Conservation (phyloP, 2,329 filamentous ascomycete species). For the Microsporum ferrugineum region DNA sequence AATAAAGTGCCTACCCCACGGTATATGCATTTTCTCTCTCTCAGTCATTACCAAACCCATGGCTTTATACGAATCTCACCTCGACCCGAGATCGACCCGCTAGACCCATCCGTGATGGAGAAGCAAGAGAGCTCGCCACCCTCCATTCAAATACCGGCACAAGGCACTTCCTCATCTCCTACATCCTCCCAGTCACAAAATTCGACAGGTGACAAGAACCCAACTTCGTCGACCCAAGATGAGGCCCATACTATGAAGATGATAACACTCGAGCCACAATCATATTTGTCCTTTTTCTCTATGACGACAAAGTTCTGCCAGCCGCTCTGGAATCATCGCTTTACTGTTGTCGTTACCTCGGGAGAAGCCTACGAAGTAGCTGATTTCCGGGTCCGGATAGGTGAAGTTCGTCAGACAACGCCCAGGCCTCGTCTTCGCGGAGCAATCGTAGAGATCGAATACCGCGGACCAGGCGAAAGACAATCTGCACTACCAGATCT, state of each 20-base stretch:
- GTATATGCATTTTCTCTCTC: conserved; percentile 34
- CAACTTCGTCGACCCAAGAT: neutral
- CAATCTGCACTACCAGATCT: neutral
- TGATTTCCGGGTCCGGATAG: conserved; percentile 34
- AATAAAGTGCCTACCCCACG: conserved; percentile 24
- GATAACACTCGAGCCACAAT: conserved; percentile 28
- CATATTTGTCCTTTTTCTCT: conserved; percentile 27
- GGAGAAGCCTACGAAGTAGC: conserved; percentile 33
- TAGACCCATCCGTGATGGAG: conserved; percentile 4
- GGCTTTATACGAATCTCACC: conserved; percentile 34
- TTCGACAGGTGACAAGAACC: neutral
- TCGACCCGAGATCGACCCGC: conserved; percentile 13
- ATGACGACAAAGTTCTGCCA: conserved; percentile 33
- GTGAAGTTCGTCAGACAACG: conserved; percentile 33
- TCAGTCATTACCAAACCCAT: conserved; percentile 30
- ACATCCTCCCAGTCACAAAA: neutral
- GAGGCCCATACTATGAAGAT: conserved; percentile 18
- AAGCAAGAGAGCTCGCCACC: neutral
- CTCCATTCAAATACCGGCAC: neutral
- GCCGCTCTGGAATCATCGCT: conserved; percentile 33
- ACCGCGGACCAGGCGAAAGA: conserved; percentile 23
- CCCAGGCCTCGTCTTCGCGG: conserved; percentile 30
- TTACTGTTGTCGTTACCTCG: conserved; percentile 26
- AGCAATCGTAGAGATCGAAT: conserved; percentile 36
- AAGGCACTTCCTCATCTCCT: neutral